A percentile compares a stretch with the other conserved stretches of the same genome.
Conservation (phyloP, 192 early-diverging fungal species). For the Dissophora ornata region DNA sequence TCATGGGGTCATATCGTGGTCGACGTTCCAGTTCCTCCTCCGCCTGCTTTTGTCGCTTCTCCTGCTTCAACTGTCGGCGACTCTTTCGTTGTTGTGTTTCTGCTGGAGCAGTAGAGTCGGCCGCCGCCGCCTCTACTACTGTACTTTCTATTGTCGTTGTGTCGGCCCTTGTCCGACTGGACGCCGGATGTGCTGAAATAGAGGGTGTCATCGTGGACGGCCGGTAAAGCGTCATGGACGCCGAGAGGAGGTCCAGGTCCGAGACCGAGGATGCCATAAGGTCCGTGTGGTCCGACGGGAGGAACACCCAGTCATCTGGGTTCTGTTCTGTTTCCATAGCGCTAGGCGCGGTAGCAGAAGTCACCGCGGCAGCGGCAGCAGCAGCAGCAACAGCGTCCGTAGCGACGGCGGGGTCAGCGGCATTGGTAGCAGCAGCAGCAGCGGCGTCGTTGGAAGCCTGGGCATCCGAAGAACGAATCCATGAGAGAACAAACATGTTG, state of each 20-base stretch:
- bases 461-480: slow-evolving; percentile 47
- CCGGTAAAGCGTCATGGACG: slow-evolving; percentile 33
- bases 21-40: slow-evolving; percentile 22
- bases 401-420: background rate
- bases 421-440: background rate
- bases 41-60: slow-evolving; percentile 21
- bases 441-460: slow-evolving; percentile 15
- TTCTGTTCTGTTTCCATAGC: background rate
- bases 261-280: slow-evolving; percentile 38
- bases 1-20: slow-evolving; percentile 38
- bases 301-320: slow-evolving; percentile 48
- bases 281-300: slow-evolving; percentile 35
- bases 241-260: slow-evolving; percentile 42
- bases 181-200: slow-evolving; percentile 15
- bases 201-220: background rate
- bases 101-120: background rate
- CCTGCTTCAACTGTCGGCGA: slow-evolving; percentile 44
- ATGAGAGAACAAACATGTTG: slow-evolving; percentile 39
- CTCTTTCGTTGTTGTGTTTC: slow-evolving; percentile 17
- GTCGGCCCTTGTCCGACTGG: slow-evolving; percentile 1
- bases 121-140: background rate
- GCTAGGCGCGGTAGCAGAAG: background rate
- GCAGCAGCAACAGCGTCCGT: background rate
- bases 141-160: background rate
- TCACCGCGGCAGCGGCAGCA: background rate